Percentiles rank a stretch among this genome's conserved stretches.
phyloP scores from a whole-genome alignment of 2,329 filamentous ascomycete species.

The Xylariaceae sp. region DNA sequence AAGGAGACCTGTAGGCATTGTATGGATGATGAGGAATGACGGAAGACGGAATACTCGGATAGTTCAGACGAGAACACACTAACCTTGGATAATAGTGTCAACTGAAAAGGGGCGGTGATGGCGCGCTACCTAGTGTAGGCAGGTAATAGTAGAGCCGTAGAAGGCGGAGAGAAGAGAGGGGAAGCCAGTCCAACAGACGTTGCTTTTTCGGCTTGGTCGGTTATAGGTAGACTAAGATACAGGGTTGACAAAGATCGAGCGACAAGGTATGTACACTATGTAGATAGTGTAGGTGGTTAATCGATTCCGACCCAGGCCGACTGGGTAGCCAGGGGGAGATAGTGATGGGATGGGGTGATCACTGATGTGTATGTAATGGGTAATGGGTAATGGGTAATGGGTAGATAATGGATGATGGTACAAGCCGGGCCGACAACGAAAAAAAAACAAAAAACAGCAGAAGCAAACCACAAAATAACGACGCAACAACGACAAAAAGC shows the following conservation, averaged over 20 bases:
- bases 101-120: neutral
- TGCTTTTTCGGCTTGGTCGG: slow-evolving; percentile 12
- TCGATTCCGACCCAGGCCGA: neutral
- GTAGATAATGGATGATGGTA: neutral
- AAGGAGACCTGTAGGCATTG: slow-evolving; percentile 9
- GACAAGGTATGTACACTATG: neutral
- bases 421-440: neutral
- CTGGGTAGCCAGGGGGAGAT: neutral
- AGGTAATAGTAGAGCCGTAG: neutral
- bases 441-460: neutral
- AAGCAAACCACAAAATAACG: neutral
- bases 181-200: slow-evolving; percentile 3
- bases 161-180: slow-evolving; percentile 17
- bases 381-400: too few species aligned
- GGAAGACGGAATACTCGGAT: slow-evolving; percentile 5
- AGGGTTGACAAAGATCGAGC: neutral
- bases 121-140: neutral
- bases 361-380: too few species aligned
- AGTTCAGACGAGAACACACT: neutral
- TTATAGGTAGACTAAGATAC: neutral
- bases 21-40: slow-evolving; percentile 9
- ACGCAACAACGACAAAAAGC: slow-evolving; percentile 5
- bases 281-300: neutral
- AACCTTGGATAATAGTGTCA: neutral
- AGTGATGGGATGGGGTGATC: neutral